Evolutionary conservation across 2,329 filamentous ascomycete species (phyloP), one percentile per base, ranked within the genome.

Genomic region (Phialophora chinensis): DNA sequence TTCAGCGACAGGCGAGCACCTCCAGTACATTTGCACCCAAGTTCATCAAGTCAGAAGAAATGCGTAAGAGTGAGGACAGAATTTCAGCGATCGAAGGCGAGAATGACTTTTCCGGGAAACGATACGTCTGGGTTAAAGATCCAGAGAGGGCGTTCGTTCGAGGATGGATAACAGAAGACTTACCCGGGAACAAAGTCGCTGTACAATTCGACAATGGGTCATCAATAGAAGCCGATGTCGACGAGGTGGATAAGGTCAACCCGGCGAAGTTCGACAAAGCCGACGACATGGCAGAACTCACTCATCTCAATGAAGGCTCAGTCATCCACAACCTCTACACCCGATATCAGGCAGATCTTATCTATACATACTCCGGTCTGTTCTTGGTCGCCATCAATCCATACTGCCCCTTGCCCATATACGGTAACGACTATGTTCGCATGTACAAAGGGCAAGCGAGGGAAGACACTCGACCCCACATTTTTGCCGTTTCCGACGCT

Each of bases 261-360:
- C 95, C 95, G 55, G 94, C 94, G 75, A 99, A 99, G 78, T 99
- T 99, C 81, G 95, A 99, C 86, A 99, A 97, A 80, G 94, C 94
- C 71, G 93, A 96, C 81, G 96, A 99, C 79, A 99, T 99, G 95
- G 95, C 96, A 27, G 95, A 99, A 78, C 86, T 99, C 75, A 99
- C 95, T 5, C 95, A 99, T 79, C 83, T 99, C 70, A 99, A 99
- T 79, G 95, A 99, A 81, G 91, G 94, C 25, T 98, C 95, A 0
- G 95, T 99, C 60, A 93, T 99, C 60, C 93, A 99, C 81, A 99
- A 99, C 76, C 86, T 99, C 65, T 91, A 96, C 73, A 94, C 92
- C 84, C 86, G 95, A 79, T 99, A 99, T 77, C 92, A 97, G 78
- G 87, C 95, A 53, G 95, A 99, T 79, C 82, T 99, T 68, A 99